Evolutionary conservation across 192 early-diverging fungal species (phyloP).

Genomic region (Entomortierella parvispora): DNA sequence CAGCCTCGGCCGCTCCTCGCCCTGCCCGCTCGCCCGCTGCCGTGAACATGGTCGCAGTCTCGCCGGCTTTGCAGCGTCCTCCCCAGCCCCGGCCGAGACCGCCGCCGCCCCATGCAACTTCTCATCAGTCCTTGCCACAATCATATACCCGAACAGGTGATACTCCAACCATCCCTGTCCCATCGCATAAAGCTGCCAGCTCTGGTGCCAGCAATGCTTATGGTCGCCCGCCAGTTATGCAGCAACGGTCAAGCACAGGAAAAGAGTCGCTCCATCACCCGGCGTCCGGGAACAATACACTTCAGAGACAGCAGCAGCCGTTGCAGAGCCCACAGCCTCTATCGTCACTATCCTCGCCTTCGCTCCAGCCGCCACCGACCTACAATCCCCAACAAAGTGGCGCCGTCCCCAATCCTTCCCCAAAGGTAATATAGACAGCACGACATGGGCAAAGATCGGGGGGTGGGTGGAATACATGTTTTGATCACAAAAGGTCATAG

Average conservation of each 20-base stretch:
- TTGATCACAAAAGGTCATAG: no score
- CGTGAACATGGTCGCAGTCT: neutral
- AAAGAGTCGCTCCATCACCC: neutral
- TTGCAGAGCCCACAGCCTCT: slow-evolving; percentile 4
- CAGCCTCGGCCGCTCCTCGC: no score
- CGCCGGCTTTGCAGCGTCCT: neutral
- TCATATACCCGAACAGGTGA: slow-evolving; percentile 33
- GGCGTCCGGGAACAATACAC: no score
- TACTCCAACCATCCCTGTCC: slow-evolving; percentile 1
- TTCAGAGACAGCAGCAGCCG: slow-evolving; percentile 12
- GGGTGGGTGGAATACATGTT: no score
- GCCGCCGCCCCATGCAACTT: slow-evolving; percentile 4
- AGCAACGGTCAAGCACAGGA: neutral
- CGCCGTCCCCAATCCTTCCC: neutral
- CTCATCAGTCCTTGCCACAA: neutral
- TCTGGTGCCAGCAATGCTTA: neutral
- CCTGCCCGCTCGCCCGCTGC: no score
- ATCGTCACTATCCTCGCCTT: slow-evolving; percentile 8
- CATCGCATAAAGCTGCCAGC: slow-evolving; percentile 14
- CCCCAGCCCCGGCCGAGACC: neutral
- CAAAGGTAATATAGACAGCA: neutral
- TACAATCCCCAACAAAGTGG: slow-evolving; percentile 5
- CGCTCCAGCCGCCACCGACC: slow-evolving; percentile 3
- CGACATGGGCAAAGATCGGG: no score
- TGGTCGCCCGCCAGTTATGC: no score